Base-by-base conservation (phyloP, 176 grass and related monocot genomes). In the Eleusine indica region DNA sequence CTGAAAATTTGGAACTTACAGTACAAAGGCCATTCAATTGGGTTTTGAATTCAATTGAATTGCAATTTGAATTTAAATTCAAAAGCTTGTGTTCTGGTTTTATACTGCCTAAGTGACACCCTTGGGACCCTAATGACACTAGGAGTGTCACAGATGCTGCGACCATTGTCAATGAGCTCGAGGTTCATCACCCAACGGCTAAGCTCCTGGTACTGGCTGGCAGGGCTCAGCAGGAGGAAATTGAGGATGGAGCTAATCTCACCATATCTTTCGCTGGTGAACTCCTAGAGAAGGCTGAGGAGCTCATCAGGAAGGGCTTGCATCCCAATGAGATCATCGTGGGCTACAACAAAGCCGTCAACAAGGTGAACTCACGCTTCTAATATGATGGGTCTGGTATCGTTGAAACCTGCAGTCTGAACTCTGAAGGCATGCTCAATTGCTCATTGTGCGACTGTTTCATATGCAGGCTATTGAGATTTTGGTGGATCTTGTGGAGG, bases 311-410 rank as follows among this genome's bases (percentile, higher is more conserved):
- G 85, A 98, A 95, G 96, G 96, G 96, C 38, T 74, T 96, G 76
- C 96, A 99, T 82, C 96, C 96, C 0, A 99, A 91, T 85, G 96
- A 95, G 76, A 98, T 98, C 77, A 96, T 99, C 21, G 94, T 89
- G 82, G 93, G 96, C 54, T 95, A 98, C 85, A 95, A 78, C 44
- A 95, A 98, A 68, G 85, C 91, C 73, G 94, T 94, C 42, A 92
- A 88, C 77, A 92, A 94, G 93, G 96, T 98, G 68, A 65, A 78
- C 28, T 65, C 51, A 9, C 4, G 30, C 19, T 22, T 17, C 19
- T 9, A 66, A 49, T 43, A 9, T 1, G 41, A 2, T 46, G 46
- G 21, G 35, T 42, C 47, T 37, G 19, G 21, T 61, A 49, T 41
- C 40, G 28, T 65, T 79, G 1, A 22, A 74, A 22, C 47, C 2